Conservation (phyloP, 2,329 filamentous ascomycete species). For the Pseudogymnoascus verrucosus region DNA sequence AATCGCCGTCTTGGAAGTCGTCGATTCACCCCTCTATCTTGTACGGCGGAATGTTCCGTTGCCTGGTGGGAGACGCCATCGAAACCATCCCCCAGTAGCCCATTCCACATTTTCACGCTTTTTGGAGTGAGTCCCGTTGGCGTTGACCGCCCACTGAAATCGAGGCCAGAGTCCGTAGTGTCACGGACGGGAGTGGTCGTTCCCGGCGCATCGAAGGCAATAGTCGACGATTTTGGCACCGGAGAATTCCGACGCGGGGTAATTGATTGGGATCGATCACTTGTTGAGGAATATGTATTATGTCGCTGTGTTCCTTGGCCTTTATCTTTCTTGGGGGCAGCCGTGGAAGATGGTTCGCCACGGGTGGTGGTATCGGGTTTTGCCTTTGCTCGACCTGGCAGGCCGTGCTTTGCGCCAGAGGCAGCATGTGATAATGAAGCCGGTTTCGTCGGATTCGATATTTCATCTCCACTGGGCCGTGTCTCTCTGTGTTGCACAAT, state of each 20-base stretch:
- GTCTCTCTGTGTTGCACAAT: background rate
- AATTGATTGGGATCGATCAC: background rate
- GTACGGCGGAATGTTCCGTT: background rate
- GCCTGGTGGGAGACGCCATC: background rate
- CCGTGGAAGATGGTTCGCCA: background rate
- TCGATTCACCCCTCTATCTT: constrained; percentile 9
- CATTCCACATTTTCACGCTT: constrained; percentile 23
- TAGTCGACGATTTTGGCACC: background rate
- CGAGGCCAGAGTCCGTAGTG: background rate
- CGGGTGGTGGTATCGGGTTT: background rate
- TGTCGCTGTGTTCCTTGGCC: background rate
- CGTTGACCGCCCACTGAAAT: constrained; percentile 6
- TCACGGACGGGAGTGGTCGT: background rate
- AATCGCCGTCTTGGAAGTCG: constrained; percentile 22
- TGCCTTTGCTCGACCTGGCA: background rate
- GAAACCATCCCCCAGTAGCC: constrained; percentile 16
- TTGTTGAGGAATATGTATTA: background rate
- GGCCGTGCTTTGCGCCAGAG: background rate
- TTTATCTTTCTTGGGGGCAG: background rate
- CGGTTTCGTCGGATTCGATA: background rate
- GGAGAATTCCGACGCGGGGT: background rate
- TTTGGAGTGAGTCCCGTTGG: constrained; percentile 13
- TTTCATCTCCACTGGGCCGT: background rate
- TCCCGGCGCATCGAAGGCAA: background rate
- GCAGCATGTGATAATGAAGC: background rate